Conservation (phyloP, 768 basidiomycete species). For the Dictyophora rubrovolvata region DNA sequence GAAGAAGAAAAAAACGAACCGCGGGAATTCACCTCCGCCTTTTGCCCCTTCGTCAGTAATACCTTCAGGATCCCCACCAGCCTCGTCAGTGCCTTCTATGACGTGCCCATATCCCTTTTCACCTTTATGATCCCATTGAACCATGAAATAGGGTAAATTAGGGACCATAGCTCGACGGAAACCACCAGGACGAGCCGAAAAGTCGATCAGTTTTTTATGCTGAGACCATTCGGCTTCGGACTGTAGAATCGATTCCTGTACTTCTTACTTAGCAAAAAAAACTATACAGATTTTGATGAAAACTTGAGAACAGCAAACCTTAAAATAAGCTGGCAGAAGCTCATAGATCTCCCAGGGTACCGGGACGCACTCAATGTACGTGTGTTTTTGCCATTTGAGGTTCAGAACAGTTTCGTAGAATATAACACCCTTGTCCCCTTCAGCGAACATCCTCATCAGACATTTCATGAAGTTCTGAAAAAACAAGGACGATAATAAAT, state of each 20-base stretch:
- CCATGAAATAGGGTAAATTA: constrained; percentile 97
- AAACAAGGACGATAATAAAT: constrained; percentile 35
- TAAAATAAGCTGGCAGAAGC: constrained; percentile 86
- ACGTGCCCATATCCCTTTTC: constrained; percentile 98
- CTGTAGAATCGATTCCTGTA: constrained; percentile 82
- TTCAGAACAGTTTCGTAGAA: constrained; percentile 92
- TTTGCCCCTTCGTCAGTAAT: constrained; percentile 78
- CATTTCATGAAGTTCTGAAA: constrained; percentile 79
- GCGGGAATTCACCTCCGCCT: constrained; percentile 86
- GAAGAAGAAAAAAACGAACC: constrained; percentile 33
- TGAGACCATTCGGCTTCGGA: constrained; percentile 98
- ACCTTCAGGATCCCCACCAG: constrained; percentile 51
- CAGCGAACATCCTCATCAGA: constrained; percentile 88
- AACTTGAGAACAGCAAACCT: constrained; percentile 33
- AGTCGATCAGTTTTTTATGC: constrained; percentile 95
- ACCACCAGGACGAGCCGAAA: constrained; percentile 79
- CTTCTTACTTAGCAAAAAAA: constrained; percentile 1
- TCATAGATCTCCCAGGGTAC: constrained; percentile 85
- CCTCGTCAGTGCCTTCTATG: constrained; percentile 80
- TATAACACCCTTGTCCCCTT: constrained; percentile 86
- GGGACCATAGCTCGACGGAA: constrained; percentile 94
- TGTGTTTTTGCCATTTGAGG: constrained; percentile 83
- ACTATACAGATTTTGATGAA: neutral
- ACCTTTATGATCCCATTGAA: constrained; percentile 96
- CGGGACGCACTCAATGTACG: constrained; percentile 89